A percentile compares a stretch with the other conserved stretches of the same genome.
phyloP scores from a whole-genome alignment of 78 protist genomes.

The Tieghemostelium lacteum region DNA sequence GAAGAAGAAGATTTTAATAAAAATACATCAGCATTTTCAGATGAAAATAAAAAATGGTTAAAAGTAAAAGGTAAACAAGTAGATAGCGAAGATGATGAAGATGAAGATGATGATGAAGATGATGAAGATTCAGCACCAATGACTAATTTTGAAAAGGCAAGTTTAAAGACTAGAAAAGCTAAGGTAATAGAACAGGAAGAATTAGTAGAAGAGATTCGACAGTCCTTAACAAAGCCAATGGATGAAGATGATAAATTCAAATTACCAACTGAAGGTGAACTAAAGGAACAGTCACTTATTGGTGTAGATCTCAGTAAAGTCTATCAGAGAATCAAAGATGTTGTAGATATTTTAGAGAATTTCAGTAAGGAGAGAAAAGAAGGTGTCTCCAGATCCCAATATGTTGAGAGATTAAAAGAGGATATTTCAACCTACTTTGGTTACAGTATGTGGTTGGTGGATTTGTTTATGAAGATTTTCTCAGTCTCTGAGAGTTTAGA shows the following conservation, averaged over 20 bases:
- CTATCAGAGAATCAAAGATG: slow-evolving; percentile 79
- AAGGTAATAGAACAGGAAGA: background rate
- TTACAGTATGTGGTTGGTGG: slow-evolving; percentile 85
- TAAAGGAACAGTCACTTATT: background rate
- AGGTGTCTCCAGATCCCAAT: slow-evolving; percentile 86
- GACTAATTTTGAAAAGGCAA: slow-evolving; percentile 27
- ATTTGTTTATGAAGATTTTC: slow-evolving; percentile 89
- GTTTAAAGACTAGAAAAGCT: background rate
- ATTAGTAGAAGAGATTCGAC: slow-evolving; percentile 34
- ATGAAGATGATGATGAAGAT: slow-evolving; percentile 53
- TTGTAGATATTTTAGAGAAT: slow-evolving; percentile 31
- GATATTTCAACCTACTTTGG: slow-evolving; percentile 92
- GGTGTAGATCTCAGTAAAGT: slow-evolving; percentile 70
- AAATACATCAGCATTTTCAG: slow-evolving; percentile 40
- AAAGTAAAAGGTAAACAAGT: background rate
- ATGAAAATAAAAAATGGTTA: slow-evolving; percentile 64
- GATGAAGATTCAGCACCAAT: slow-evolving; percentile 45
- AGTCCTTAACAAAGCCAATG: background rate
- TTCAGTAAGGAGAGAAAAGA: slow-evolving; percentile 63
- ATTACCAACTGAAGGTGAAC: background rate
- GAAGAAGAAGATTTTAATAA: slow-evolving; percentile 37
- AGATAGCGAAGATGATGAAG: slow-evolving; percentile 47
- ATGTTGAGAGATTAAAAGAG: slow-evolving; percentile 76
- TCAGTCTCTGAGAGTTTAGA: slow-evolving; percentile 83
- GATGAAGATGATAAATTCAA: background rate